Evolutionary conservation across 2,329 filamentous ascomycete species (phyloP).

Genomic region (Didymella exigua): DNA sequence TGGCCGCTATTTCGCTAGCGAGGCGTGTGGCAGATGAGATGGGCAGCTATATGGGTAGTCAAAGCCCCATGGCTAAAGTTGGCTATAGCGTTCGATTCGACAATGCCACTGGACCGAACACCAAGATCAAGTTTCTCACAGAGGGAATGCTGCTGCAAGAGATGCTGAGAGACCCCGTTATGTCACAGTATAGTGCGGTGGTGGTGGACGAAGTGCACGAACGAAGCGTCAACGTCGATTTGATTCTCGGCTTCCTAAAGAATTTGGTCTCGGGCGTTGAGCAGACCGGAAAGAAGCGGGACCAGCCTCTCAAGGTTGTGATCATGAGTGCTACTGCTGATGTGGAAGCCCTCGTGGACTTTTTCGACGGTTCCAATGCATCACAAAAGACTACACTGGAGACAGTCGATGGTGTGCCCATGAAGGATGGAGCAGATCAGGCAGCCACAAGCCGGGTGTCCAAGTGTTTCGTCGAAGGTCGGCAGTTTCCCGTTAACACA

Average conservation of each 20-base stretch:
- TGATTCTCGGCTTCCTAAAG: constrained; percentile 86
- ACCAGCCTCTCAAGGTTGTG: constrained; percentile 76
- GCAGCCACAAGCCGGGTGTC: constrained; percentile 31
- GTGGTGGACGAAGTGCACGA: constrained; percentile 98
- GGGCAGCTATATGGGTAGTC: constrained; percentile 66
- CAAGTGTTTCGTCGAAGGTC: constrained; percentile 76
- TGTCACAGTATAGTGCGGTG: constrained; percentile 85
- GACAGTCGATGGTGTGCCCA: constrained; percentile 3
- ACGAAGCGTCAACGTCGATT: constrained; percentile 89
- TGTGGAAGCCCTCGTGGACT: constrained; percentile 75
- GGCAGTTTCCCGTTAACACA: constrained; percentile 83
- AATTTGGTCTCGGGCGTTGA: constrained; percentile 70
- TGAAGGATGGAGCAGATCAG: background rate
- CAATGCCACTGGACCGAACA: constrained; percentile 78
- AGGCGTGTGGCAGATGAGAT: constrained; percentile 85
- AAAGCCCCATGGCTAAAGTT: constrained; percentile 68
- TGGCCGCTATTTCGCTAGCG: constrained; percentile 90
- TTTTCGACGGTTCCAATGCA: constrained; percentile 63
- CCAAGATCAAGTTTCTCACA: constrained; percentile 89
- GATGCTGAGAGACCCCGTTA: constrained; percentile 80
- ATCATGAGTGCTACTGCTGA: constrained; percentile 98
- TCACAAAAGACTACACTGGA: constrained; percentile 21
- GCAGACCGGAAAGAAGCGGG: constrained; percentile 66
- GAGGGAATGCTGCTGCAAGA: constrained; percentile 97
- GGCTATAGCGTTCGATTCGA: constrained; percentile 97